Conservation (phyloP, 2,329 filamentous ascomycete species). For the Talaromyces albobiverticillius region DNA sequence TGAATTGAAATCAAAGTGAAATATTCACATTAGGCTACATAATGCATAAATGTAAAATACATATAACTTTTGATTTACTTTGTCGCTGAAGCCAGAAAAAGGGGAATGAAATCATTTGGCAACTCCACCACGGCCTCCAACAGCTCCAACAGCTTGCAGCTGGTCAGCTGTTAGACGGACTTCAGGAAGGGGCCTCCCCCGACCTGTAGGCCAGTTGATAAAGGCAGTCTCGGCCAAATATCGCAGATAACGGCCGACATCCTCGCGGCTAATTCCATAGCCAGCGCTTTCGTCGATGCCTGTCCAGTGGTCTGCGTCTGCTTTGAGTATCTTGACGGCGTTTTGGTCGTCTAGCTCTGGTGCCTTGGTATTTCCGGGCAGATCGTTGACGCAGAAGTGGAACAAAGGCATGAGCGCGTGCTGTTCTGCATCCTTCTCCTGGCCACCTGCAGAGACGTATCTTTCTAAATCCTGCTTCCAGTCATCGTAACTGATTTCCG, state of each 20-base stretch:
- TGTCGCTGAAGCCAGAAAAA: not conserved
- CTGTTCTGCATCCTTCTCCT: slow-evolving; percentile 58
- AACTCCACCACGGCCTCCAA: slow-evolving; percentile 14
- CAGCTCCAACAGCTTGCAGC: slow-evolving; percentile 14
- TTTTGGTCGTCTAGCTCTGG: slow-evolving; percentile 74
- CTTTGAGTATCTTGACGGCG: slow-evolving; percentile 61
- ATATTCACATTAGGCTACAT: not conserved
- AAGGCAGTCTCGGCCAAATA: slow-evolving; percentile 65
- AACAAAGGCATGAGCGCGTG: slow-evolving; percentile 73
- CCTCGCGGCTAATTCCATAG: slow-evolving; percentile 58
- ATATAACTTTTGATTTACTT: slow-evolving; percentile 7
- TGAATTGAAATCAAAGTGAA: not conserved
- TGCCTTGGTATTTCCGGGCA: slow-evolving; percentile 68
- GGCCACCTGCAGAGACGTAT: slow-evolving; percentile 59
- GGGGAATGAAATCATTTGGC: not conserved
- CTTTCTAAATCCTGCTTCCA: slow-evolving; percentile 68
- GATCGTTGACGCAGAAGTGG: slow-evolving; percentile 67
- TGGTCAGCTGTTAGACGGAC: slow-evolving; percentile 11
- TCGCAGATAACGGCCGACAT: slow-evolving; percentile 61
- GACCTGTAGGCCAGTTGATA: slow-evolving; percentile 35
- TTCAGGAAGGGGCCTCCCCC: slow-evolving; percentile 13
- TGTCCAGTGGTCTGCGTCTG: slow-evolving; percentile 56
- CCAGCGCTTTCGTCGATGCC: slow-evolving; percentile 56
- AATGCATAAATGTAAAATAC: not conserved
- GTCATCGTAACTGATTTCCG: slow-evolving; percentile 63